phyloP scores from a whole-genome alignment of 129 eudicot genomes.

The Flaveria ramosissima region DNA sequence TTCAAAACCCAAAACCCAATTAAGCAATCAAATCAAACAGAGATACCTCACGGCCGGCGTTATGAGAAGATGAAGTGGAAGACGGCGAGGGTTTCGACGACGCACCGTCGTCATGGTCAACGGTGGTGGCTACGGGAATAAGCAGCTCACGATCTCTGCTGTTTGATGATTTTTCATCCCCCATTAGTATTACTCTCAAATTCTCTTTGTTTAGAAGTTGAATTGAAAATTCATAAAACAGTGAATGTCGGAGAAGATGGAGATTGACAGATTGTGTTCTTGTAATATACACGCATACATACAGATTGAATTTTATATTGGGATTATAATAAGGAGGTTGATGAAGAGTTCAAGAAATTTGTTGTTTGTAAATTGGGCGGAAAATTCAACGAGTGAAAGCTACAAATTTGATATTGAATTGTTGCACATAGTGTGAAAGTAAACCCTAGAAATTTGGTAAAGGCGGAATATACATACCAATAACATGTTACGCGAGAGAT shows the following conservation, averaged over 20 bases:
- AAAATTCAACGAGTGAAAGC: conserved; percentile 23
- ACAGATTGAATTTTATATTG: conserved; percentile 15
- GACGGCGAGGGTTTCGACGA: conserved; percentile 70
- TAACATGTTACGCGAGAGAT: too few species aligned
- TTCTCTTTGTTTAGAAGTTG: conserved; percentile 31
- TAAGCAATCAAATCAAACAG: not conserved
- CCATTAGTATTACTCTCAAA: conserved; percentile 39
- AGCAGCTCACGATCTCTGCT: conserved; percentile 91
- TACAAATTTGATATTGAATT: not conserved
- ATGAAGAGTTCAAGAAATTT: conserved; percentile 32
- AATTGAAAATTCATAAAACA: not conserved
- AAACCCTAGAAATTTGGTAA: conserved; percentile 6
- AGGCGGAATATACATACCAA: not conserved
- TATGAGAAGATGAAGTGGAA: conserved; percentile 58
- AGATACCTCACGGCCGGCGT: conserved; percentile 81
- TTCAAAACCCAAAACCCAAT: conserved; percentile 18
- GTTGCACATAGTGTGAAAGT: not conserved
- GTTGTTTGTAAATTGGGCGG: conserved; percentile 26
- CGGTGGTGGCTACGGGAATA: conserved; percentile 69
- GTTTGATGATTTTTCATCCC: conserved; percentile 64
- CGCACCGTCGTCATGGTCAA: conserved; percentile 40
- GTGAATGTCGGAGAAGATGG: conserved; percentile 8
- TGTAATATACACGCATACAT: not conserved
- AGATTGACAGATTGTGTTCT: not conserved
- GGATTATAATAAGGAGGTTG: conserved; percentile 13